These are phyloP conservation scores for Komagataella kurtzmanii DNA, from an alignment of 805 yeast genomes.

Conservation along the genomic window DNA sequence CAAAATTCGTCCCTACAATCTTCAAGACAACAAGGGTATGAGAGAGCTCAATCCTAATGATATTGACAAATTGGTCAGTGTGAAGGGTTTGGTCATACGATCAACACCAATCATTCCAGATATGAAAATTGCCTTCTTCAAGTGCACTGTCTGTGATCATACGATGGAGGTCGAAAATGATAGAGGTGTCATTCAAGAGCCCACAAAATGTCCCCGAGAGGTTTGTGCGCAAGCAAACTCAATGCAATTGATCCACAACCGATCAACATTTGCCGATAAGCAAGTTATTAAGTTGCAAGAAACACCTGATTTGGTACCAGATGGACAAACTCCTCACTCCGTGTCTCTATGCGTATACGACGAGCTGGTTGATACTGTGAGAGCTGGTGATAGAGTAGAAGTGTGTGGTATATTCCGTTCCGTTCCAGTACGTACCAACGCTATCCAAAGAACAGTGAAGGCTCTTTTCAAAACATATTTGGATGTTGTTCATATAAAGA, in stretches of 20 bases:
- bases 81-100: constrained; percentile 84
- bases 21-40: constrained; percentile 66
- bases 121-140: constrained; percentile 94
- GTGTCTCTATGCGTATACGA: constrained; percentile 90
- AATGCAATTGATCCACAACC: constrained; percentile 82
- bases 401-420: constrained; percentile 93
- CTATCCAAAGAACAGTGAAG: constrained; percentile 74
- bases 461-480: constrained; percentile 82
- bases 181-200: constrained; percentile 89
- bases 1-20: constrained; percentile 82
- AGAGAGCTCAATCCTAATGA: constrained; percentile 89
- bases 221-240: constrained; percentile 74
- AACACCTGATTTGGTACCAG: constrained; percentile 93
- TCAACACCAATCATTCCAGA: constrained; percentile 91
- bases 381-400: constrained; percentile 95
- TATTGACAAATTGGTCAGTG: constrained; percentile 82
- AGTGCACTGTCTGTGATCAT: constrained; percentile 90
- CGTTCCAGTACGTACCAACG: constrained; percentile 78
- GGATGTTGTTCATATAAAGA: constrained; percentile 88
- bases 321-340: constrained; percentile 97
- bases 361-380: constrained; percentile 84
- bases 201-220: constrained; percentile 82
- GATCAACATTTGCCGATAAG: constrained; percentile 88
- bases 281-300: constrained; percentile 92
- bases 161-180: constrained; percentile 86